These are phyloP conservation scores for Mucor irregularis DNA, from an alignment of 371 early-diverging fungal genomes.

Conservation along the genomic window DNA sequence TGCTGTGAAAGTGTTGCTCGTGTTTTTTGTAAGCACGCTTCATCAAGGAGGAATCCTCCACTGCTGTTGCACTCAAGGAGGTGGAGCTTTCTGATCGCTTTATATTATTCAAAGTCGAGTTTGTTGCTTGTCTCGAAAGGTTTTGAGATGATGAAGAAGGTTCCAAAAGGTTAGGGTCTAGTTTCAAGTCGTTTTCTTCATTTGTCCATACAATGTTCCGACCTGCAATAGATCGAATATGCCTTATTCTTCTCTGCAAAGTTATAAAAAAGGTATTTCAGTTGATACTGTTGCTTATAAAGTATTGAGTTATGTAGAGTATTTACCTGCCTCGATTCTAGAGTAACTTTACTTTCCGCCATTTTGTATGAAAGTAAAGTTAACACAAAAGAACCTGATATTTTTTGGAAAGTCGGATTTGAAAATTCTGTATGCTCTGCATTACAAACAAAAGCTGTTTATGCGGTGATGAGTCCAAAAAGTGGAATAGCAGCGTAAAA, in stretches of 20 bases:
- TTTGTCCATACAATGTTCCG: constrained; percentile 41
- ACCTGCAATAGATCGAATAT: constrained; percentile 38
- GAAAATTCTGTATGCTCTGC: too few relatives aligned
- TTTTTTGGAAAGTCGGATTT: too few relatives aligned
- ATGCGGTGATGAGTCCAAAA: too few relatives aligned
- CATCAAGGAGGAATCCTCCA: constrained; percentile 44
- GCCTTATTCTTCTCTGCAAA: constrained; percentile 45
- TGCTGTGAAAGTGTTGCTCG: constrained; percentile 5
- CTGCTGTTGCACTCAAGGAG: constrained; percentile 28
- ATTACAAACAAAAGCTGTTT: too few relatives aligned
- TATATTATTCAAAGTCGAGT: constrained; percentile 7
- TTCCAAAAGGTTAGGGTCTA: background rate
- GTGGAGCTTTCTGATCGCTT: constrained; percentile 37
- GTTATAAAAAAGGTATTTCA: background rate
- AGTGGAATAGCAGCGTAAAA: too few relatives aligned
- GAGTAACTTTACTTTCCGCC: constrained; percentile 5
- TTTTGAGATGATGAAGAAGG: background rate
- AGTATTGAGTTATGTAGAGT: background rate
- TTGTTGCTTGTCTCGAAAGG: background rate
- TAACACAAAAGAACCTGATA: too few relatives aligned
- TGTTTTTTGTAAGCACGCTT: constrained; percentile 38
- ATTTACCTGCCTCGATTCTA: constrained; percentile 15
- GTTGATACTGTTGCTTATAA: background rate
- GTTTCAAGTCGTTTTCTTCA: background rate
- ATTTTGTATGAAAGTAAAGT: too few relatives aligned